Conservation (phyloP, 2,329 filamentous ascomycete genomes). For the Ceratocystis alfenasii region DNA sequence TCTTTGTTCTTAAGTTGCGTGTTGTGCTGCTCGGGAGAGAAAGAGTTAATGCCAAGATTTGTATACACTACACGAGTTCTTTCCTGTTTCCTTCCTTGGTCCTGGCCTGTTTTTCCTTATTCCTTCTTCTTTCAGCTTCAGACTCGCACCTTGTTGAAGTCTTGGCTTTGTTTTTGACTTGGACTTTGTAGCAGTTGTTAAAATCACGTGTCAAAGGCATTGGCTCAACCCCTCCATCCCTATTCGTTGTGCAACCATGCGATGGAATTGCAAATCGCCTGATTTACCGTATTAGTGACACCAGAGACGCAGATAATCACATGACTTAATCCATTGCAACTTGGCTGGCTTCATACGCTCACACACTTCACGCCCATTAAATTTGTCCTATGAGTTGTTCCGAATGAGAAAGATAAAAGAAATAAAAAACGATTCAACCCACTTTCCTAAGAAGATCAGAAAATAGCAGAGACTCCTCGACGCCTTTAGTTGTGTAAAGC, state of each 20-base stretch:
- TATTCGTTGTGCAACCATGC: not conserved
- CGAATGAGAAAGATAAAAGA: not conserved
- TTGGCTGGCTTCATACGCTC: not conserved
- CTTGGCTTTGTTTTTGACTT: not conserved
- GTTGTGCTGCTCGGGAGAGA: not conserved
- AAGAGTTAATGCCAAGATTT: slow-evolving; percentile 12
- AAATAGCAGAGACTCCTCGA: slow-evolving; percentile 21
- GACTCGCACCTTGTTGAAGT: not conserved
- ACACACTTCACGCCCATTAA: not conserved
- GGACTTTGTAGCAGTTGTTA: not conserved
- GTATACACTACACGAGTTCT: not conserved
- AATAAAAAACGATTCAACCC: slow-evolving; percentile 14
- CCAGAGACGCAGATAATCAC: not conserved
- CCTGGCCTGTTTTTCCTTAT: not conserved
- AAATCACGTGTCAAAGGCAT: not conserved
- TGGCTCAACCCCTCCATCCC: not conserved
- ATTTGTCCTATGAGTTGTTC: not conserved
- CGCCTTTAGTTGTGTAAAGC: slow-evolving; percentile 20
- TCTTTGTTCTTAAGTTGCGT: not conserved
- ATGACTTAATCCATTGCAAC: not conserved
- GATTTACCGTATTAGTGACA: not conserved
- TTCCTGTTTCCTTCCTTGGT: not conserved
- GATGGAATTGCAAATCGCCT: not conserved
- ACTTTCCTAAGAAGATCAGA: slow-evolving; percentile 19
- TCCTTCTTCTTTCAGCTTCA: not conserved